A percentile compares a stretch with the other conserved stretches of the same genome.
These are phyloP conservation scores for Cercospora sesami DNA, from an alignment of 2,329 filamentous ascomycete species.

Conservation along the genomic window DNA sequence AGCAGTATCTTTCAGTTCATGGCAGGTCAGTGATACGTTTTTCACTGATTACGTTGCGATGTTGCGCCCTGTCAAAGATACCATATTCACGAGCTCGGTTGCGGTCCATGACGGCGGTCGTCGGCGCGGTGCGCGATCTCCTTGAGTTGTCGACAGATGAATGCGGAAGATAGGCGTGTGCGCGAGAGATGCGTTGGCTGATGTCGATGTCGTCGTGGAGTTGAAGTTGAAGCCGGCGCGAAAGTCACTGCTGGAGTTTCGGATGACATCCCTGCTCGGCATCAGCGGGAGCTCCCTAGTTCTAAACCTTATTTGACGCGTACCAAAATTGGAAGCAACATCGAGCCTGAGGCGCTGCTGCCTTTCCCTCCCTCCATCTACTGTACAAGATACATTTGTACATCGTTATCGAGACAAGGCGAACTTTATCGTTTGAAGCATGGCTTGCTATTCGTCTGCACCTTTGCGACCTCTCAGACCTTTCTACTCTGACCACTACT, in stretches of 20 bases:
- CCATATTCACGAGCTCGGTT: slow-evolving; percentile 22
- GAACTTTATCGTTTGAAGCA: neutral
- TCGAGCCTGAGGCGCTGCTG: neutral
- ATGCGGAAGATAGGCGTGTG: neutral
- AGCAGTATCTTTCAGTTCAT: slow-evolving; percentile 20
- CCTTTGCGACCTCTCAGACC: neutral
- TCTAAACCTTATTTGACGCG: neutral
- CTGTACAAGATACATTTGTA: neutral
- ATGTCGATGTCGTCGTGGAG: neutral
- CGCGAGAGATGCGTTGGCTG: neutral
- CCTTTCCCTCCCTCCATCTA: neutral
- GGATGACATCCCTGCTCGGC: neutral
- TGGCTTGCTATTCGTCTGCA: neutral
- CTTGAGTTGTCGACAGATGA: neutral
- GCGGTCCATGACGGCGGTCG: slow-evolving; percentile 19
- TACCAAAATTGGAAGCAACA: neutral
- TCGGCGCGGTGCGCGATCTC: slow-evolving; percentile 43
- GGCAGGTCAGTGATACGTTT: slow-evolving; percentile 20
- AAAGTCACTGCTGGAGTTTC: neutral
- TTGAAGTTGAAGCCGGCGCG: neutral
- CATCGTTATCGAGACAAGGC: neutral
- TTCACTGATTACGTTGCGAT: slow-evolving; percentile 20
- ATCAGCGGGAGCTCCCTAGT: neutral
- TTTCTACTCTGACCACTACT: too few species aligned
- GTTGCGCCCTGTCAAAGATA: slow-evolving; percentile 22